A percentile compares a stretch with the other conserved stretches of the same genome.
Evolutionary conservation across 2,329 filamentous ascomycete genomes (phyloP).

Genomic region (Neoarthrinium moseri): DNA sequence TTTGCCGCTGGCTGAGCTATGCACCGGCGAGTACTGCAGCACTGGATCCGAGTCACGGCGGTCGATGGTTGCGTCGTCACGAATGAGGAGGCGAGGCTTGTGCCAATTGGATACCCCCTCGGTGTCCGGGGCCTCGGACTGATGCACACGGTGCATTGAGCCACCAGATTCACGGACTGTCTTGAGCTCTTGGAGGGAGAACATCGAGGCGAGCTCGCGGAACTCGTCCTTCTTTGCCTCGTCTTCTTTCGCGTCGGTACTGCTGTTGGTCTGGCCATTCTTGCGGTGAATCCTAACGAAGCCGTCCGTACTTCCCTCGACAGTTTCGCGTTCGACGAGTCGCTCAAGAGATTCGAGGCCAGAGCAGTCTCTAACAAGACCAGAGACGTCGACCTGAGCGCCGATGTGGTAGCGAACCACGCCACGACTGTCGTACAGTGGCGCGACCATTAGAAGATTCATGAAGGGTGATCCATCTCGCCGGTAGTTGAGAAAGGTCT

Average conservation of each 20-base stretch:
- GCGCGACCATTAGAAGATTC: conserved; percentile 74
- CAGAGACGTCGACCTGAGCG: conserved; percentile 70
- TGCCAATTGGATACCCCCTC: conserved; percentile 31
- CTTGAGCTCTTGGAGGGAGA: conserved; percentile 66
- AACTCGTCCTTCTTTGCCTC: conserved; percentile 58
- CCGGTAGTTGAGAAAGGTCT: conserved; percentile 75
- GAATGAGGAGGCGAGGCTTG: conserved; percentile 39
- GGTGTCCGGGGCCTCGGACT: conserved; percentile 41
- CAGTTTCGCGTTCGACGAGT: conserved; percentile 33
- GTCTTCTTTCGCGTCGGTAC: conserved; percentile 21
- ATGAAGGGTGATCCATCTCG: conserved; percentile 77
- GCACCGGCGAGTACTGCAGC: conserved; percentile 8
- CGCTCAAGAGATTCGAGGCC: conserved; percentile 62
- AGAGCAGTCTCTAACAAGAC: conserved; percentile 63
- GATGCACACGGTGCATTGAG: conserved; percentile 52
- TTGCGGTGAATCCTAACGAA: conserved; percentile 18
- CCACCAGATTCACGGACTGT: conserved; percentile 64
- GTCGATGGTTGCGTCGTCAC: conserved; percentile 29
- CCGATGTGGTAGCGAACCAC: conserved; percentile 67
- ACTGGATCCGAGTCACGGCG: conserved; percentile 12
- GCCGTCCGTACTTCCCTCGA: not conserved
- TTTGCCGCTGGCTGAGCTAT: conserved; percentile 22
- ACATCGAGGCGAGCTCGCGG: conserved; percentile 65
- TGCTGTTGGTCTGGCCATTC: conserved; percentile 8
- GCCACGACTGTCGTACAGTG: conserved; percentile 66